Evolutionary conservation across 164 flowering plant genomes (phyloP), one percentile per base, ranked within the genome.

Genomic region (grape (Vitis vinifera)): DNA sequence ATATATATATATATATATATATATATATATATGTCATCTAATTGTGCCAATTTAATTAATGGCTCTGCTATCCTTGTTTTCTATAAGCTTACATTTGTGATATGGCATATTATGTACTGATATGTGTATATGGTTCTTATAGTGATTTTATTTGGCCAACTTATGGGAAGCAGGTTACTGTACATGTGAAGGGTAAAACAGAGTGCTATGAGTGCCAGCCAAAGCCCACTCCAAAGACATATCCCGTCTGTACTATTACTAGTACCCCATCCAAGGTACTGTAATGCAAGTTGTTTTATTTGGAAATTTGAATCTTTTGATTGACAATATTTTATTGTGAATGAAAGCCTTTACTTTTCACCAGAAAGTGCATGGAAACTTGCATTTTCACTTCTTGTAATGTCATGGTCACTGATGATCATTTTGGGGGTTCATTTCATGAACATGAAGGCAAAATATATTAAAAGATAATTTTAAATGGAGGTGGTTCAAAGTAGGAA

Each of bases 191-290:
- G 86, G 95, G 94, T 57, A 86, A 73, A 83, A 89, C 98, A 63
- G 98, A 92, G 76, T 96, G 99, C 83, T 96, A 93, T 64, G 99
- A 96, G 71, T 96, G 99, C 81, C 88, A 93, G 68, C 91, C 97
- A 62, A 96, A 93, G 78, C 97, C 95, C 16, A 85, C 95, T 50
- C 99, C 99, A 55, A 96, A 93, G 75, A 82, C 94, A 50, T 96
- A 93, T 76, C 99, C 99, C 56, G 99, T 96, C 50, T 96, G 99
- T 84, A 96, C 99, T 27, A 96, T 96, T 71, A 96, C 99, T 17
- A 96, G 94, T 78, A 96, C 99, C 75, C 98, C 99, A 12, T 89
- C 98, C 55, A 96, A 96, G 98, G 99, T 96, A 81, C 23, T 49
- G 10, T 0, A 27, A 29, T 23, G 23, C 44, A 37, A 37, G 44